Evolutionary conservation across 2,329 filamentous ascomycete species (phyloP), one percentile per base, ranked within the genome.

Genomic region (Sarocladiaceae sp.): DNA sequence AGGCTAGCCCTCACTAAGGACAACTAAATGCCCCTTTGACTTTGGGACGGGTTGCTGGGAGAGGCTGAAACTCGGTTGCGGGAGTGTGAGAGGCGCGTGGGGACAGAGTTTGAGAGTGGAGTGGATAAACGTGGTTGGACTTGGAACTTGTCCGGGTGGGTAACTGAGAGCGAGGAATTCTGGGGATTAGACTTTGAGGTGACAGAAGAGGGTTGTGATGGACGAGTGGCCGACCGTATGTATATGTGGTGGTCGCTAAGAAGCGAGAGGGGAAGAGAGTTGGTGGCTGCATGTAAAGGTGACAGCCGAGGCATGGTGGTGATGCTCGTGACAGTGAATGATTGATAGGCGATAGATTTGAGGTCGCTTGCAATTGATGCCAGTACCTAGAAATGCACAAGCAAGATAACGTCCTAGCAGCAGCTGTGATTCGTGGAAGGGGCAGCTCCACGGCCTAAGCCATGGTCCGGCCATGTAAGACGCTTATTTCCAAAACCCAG

Each of bases 261-360:
- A 10, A 6, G 33, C 15, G 7, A 17, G 18, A 17, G 33, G 33
- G 33, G 18, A 42, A 17, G 13, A 22, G 37, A 42, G 22, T 22
- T 42, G 37, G 37, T 42, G 37, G 37, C 37, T 42, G 37, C 37
- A 42, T 42, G 37, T n/a, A n/a, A n/a, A n/a, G n/a, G n/a, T n/a
- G n/a, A 33, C 4, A 42, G 37, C 37, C 37, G 37, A 42, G 37
- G 37, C 18, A 42, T 20, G 7, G 23, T 20, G 20, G 37, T 22
- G 18, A 42, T 42, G 35, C 35, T 18, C 17, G 35, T 39, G 35
- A 39, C 17, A 33, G 29, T 15, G 8, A 8, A 8, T 33, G 10
- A 10, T 39, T 18, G 35, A 7, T 7, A 13, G 7, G 10, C 8
- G 11, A 8, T 37, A 7, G 35, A 37, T 18, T 37, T 37, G 35